These are phyloP conservation scores for Metschnikowia baotianmanensis DNA, from an alignment of 805 yeast genomes.

Conservation along the genomic window DNA sequence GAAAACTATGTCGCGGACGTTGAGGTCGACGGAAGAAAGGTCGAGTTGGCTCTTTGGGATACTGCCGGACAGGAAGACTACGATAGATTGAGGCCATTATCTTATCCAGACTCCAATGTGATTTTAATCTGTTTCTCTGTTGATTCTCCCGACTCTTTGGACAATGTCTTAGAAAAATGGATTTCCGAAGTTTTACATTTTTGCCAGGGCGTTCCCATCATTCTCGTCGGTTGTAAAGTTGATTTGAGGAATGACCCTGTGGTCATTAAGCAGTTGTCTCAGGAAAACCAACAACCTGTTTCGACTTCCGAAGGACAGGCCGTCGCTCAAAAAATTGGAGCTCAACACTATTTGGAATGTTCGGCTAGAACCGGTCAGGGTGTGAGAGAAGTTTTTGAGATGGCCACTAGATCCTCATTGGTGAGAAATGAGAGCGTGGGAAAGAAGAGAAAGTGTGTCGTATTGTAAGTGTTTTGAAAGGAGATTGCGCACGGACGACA, in stretches of 20 bases:
- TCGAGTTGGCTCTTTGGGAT: slow-evolving; percentile 47
- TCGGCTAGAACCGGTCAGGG: slow-evolving; percentile 34
- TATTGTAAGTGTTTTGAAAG: slow-evolving; percentile 20
- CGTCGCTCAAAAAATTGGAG: slow-evolving; percentile 28
- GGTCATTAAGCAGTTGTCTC: slow-evolving; percentile 27
- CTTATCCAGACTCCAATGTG: slow-evolving; percentile 38
- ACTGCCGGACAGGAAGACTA: slow-evolving; percentile 30
- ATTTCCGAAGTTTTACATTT: slow-evolving; percentile 40
- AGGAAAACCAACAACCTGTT: slow-evolving; percentile 23
- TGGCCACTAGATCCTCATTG: slow-evolving; percentile 32
- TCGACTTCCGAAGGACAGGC: slow-evolving; percentile 27
- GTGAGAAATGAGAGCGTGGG: slow-evolving; percentile 29
- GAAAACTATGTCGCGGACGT: slow-evolving; percentile 98
- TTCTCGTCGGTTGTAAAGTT: slow-evolving; percentile 38
- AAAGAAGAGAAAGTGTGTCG: slow-evolving; percentile 31
- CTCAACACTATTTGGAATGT: slow-evolving; percentile 37
- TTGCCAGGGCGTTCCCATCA: slow-evolving; percentile 35
- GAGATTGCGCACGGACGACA: slow-evolving; percentile 3
- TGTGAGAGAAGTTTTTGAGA: slow-evolving; percentile 30
- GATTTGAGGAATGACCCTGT: slow-evolving; percentile 31
- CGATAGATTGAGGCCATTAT: slow-evolving; percentile 43
- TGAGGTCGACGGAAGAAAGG: slow-evolving; percentile 56
- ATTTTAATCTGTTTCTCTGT: slow-evolving; percentile 39
- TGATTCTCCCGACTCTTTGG: slow-evolving; percentile 31
- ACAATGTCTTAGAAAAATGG: slow-evolving; percentile 39